Conservation (phyloP, 106 monocot species). For the Gastrodia elata region DNA sequence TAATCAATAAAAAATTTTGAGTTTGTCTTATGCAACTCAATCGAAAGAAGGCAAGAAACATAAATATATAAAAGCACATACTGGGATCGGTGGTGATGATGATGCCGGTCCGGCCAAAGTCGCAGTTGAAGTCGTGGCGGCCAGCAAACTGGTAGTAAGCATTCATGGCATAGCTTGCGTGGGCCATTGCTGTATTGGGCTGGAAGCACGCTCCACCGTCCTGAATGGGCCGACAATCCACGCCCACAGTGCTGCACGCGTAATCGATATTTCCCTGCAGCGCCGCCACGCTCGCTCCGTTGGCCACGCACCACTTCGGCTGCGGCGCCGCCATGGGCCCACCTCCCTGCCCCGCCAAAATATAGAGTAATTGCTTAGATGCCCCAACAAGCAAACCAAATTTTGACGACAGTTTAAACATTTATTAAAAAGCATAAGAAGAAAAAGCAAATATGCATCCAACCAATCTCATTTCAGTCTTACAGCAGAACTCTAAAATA, state of each 20-base stretch:
- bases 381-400: not conserved
- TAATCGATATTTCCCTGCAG: conserved; percentile 60
- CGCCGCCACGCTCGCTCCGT: conserved; percentile 13
- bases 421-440: no score
- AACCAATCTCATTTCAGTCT: no score
- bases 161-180: conserved; percentile 69
- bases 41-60: no score
- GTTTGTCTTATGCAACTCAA: no score
- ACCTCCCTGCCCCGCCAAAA: not conserved
- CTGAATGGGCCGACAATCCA: conserved; percentile 46
- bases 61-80: conserved; percentile 6
- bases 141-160: conserved; percentile 45
- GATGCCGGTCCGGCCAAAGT: conserved; percentile 45
- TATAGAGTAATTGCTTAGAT: not conserved
- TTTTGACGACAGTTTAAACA: not conserved
- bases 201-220: conserved; percentile 41
- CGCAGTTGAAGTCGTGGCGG: conserved; percentile 33
- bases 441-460: no score
- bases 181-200: conserved; percentile 35
- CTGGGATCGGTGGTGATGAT: conserved; percentile 42
- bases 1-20: no score
- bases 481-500: no score
- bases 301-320: conserved; percentile 49
- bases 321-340: not conserved
- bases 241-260: conserved; percentile 33